Evolutionary conservation across 108 stramenopile genomes (phyloP), one percentile per base, ranked within the genome.

Genomic region (Cyclotella baltica): DNA sequence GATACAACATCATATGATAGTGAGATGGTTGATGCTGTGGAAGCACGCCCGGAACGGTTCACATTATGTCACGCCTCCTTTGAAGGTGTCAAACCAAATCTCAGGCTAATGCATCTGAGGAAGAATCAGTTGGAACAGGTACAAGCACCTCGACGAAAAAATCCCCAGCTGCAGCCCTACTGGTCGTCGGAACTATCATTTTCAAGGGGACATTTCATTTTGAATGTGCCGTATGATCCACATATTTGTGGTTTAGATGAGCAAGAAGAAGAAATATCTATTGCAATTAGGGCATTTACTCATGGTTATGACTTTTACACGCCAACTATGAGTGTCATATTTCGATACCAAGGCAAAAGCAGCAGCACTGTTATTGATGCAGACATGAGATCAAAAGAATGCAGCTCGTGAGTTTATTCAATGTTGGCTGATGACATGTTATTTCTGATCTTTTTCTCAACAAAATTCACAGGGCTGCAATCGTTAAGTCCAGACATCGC

Each of bases 111-210:
- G 46, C 46, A 64, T 81, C 38, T 88, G 75, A 66, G 57, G 48
- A 58, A 46, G 46, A 65, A 69, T n/a, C 64, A 73, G 58, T 35
- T 62, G 50, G 86, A 87, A 40, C 85, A 83, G 36, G 64, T 73
- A n/a, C 29, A 37, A 15, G 46, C 62, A 20, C 20, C 38, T 5
- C 34, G 77, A 28, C 36, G 51, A 19, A 65, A 70, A 10, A 22
- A 31, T 46, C 95, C 95, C 8, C 46, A 77, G 70, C 77, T 86
- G 23, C 88, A 91, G 18, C 92, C 91, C 36, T 91, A 89, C 51
- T 96, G 93, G 91, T 90, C 92, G 11, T 88, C 93, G 19, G 93
- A 92, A 25, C 86, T 96, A 35, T 86, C 83, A 53, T 96, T 96
- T 72, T 69, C 87, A 3, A 50, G 90, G 16, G 88, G 89, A 6